These are phyloP conservation scores for Candida takata DNA, from an alignment of 805 yeast genomes.

Conservation along the genomic window DNA sequence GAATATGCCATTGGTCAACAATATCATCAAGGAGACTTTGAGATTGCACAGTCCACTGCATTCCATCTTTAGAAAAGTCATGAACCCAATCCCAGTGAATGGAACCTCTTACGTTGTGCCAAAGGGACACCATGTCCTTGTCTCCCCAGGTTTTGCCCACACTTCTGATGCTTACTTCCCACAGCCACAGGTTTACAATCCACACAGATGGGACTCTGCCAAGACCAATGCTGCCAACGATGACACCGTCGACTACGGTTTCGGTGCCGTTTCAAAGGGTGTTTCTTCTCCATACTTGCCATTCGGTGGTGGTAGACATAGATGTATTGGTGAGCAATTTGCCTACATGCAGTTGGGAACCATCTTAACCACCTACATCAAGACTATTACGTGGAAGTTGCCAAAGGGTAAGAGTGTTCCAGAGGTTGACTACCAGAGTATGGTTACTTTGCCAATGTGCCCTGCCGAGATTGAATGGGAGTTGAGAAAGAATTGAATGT, in stretches of 20 bases:
- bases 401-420: slow-evolving; percentile 53
- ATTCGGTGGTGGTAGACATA: slow-evolving; percentile 98
- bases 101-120: slow-evolving; percentile 79
- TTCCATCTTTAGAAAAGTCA: slow-evolving; percentile 89
- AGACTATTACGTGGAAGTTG: slow-evolving; percentile 70
- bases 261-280: slow-evolving; percentile 93
- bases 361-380: slow-evolving; percentile 65
- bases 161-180: slow-evolving; percentile 75
- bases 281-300: slow-evolving; percentile 94
- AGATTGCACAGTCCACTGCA: slow-evolving; percentile 96
- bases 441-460: slow-evolving; percentile 85
- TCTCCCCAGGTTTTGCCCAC: slow-evolving; percentile 90
- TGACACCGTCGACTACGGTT: slow-evolving; percentile 84
- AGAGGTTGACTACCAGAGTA: slow-evolving; percentile 70
- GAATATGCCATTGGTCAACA: slow-evolving; percentile 74
- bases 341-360: slow-evolving; percentile 92
- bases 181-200: slow-evolving; percentile 62
- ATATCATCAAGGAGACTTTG: slow-evolving; percentile 84
- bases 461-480: slow-evolving; percentile 73
- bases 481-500: slow-evolving; percentile 37
- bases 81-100: slow-evolving; percentile 71
- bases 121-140: slow-evolving; percentile 80
- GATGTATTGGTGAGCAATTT: slow-evolving; percentile 98
- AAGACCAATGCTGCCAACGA: slow-evolving; percentile 27
- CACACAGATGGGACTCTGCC: slow-evolving; percentile 75